These are phyloP conservation scores for Paxillus involutus DNA, from an alignment of 768 basidiomycete species.

Conservation along the genomic window DNA sequence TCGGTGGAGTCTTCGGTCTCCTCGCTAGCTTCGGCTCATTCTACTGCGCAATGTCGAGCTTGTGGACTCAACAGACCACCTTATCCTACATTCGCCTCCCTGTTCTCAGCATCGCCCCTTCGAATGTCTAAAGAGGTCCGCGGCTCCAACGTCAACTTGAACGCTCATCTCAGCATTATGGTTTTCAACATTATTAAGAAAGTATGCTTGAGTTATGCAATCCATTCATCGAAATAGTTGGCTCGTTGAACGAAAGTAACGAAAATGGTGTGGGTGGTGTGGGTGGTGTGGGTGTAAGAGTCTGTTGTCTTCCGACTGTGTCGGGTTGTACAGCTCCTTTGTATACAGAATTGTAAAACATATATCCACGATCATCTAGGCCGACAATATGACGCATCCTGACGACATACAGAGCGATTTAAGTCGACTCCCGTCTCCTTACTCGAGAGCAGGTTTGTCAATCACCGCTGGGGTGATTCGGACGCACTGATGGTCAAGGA, in stretches of 20 bases:
- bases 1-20: slow-evolving; percentile 26
- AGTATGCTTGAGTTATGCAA: no score
- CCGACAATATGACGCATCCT: slow-evolving; percentile 12
- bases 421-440: slow-evolving; percentile 17
- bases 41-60: slow-evolving; percentile 26
- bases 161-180: neutral
- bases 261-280: neutral
- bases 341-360: no score
- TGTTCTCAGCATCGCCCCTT: slow-evolving; percentile 16
- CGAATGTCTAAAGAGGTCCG: slow-evolving; percentile 5
- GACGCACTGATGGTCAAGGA: slow-evolving; percentile 48
- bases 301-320: neutral
- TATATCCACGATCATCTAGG: slow-evolving; percentile 62
- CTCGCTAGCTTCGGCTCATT: slow-evolving; percentile 28
- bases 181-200: neutral
- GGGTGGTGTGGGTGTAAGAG: neutral
- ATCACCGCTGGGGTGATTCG: slow-evolving; percentile 44
- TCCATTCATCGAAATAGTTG: neutral
- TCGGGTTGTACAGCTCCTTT: neutral
- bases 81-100: slow-evolving; percentile 27
- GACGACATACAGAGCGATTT: slow-evolving; percentile 13
- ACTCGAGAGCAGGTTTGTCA: slow-evolving; percentile 29
- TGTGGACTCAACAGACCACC: slow-evolving; percentile 31
- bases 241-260: neutral
- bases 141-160: neutral